Conservation (phyloP, 2,329 filamentous ascomycete species). For the Elsinoe necatrix region DNA sequence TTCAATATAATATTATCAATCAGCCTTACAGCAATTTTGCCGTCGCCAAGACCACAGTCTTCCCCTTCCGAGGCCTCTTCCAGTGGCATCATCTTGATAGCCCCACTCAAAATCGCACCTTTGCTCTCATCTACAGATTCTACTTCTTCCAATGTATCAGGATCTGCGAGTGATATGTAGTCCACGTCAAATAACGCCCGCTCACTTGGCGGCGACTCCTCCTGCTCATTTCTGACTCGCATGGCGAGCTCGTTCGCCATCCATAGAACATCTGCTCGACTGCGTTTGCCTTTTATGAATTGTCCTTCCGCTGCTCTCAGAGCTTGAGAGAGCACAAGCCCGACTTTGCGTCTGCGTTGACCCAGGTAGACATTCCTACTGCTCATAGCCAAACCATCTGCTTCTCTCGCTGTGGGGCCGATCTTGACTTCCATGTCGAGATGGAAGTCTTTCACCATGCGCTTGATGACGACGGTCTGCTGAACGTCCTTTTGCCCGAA, state of each 20-base stretch:
- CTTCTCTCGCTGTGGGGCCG: conserved; percentile 64
- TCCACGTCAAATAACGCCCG: conserved; percentile 74
- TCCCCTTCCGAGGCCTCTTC: conserved; percentile 61
- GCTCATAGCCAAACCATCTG: conserved; percentile 79
- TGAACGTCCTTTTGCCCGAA: conserved; percentile 98
- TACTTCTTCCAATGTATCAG: conserved; percentile 72
- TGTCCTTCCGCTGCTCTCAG: conserved; percentile 61
- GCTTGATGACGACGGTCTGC: conserved; percentile 82
- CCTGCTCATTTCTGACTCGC: conserved; percentile 52
- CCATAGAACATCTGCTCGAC: conserved; percentile 60
- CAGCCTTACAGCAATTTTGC: conserved; percentile 68
- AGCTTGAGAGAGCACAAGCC: conserved; percentile 62
- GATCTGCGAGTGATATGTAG: conserved; percentile 85
- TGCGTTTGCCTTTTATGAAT: conserved; percentile 49
- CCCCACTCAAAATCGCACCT: conserved; percentile 81
- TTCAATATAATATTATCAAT: conserved; percentile 82
- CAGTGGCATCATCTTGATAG: conserved; percentile 79
- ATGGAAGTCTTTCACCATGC: conserved; percentile 82
- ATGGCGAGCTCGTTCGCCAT: conserved; percentile 57
- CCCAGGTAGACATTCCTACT: conserved; percentile 93
- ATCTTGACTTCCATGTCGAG: conserved; percentile 67
- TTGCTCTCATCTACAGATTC: conserved; percentile 57
- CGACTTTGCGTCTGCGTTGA: conserved; percentile 59
- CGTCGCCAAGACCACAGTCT: conserved; percentile 60
- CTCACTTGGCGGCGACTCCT: conserved; percentile 48